Percentiles rank a stretch among this genome's conserved stretches.
phyloP scores from a whole-genome alignment of 768 basidiomycete species.

The Suillus spraguei region DNA sequence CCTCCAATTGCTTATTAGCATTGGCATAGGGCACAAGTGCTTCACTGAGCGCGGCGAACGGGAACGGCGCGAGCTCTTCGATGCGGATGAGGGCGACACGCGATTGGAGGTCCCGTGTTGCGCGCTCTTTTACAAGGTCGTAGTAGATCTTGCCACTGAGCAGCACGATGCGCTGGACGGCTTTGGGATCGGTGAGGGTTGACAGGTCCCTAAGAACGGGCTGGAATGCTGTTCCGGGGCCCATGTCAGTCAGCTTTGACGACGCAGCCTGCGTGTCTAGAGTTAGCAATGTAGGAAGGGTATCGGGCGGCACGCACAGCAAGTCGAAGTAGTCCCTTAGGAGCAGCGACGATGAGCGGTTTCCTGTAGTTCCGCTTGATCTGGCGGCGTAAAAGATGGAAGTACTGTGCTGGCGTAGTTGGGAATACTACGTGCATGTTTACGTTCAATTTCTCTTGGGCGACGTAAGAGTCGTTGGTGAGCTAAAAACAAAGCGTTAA shows the following conservation, averaged over 20 bases:
- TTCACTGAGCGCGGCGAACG: conserved; percentile 55
- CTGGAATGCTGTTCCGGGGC: conserved; percentile 60
- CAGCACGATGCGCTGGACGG: conserved; percentile 67
- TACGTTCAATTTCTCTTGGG: conserved; percentile 44
- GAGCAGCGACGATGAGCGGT: conserved; percentile 81
- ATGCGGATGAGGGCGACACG: conserved; percentile 72
- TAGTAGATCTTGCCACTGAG: conserved; percentile 89
- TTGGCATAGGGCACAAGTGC: conserved; percentile 48
- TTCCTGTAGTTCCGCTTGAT: conserved; percentile 84
- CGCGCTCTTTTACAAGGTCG: conserved; percentile 75
- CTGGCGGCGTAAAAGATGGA: conserved; percentile 90
- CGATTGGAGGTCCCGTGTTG: conserved; percentile 46
- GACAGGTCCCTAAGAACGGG: conserved; percentile 61
- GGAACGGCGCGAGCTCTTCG: conserved; percentile 90
- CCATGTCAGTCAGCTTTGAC: conserved; percentile 65
- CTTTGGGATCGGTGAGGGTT: conserved; percentile 25
- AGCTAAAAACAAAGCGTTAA: conserved; percentile 46
- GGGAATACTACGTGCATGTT: conserved; percentile 89
- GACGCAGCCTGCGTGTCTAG: conserved; percentile 61
- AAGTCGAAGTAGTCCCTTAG: conserved; percentile 80
- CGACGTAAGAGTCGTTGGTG: conserved; percentile 66
- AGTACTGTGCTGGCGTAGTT: conserved; percentile 90
- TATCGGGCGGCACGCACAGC: conserved; percentile 50
- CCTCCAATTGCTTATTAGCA: conserved; percentile 39
- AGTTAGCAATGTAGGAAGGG: not conserved